Base-by-base conservation (phyloP, 23 red algal genomes). In the Gracilariopsis chorda region DNA sequence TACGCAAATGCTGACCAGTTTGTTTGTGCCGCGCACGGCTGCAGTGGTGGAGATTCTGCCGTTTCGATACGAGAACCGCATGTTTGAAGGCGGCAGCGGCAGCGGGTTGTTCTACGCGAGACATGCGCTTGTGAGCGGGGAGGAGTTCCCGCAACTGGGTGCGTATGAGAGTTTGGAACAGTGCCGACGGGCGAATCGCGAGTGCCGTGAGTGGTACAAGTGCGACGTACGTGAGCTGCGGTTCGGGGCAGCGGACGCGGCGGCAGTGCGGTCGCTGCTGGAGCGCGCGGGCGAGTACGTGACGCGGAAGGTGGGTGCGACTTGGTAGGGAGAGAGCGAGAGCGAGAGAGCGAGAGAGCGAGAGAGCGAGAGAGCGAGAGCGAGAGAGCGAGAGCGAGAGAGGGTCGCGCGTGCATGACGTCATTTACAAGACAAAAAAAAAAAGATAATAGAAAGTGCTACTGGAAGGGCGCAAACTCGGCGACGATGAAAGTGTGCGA, bases 31-130 rank as follows among this genome's bases (percentile, higher is more conserved):
- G 3, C 14, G 48, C 16, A 46, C 37, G 7, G 88, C 44, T 17
- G 53, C 41, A 19, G 29, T 92, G 1, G 78, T 92, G 4, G 88
- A 92, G 40, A 69, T 92, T n/a, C 84, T 92, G 16, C 88, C 88
- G 16, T 80, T 69, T 51, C 28, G 68, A 55, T 85, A 84, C 39
- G 34, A 10, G 37, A 83, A 94, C 82, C n/a, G 46, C 30, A n/a
- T 93, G 49, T 93, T 77, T 82, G 56, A 11, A 12, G 64, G 45
- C 42, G 90, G 80, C 17, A 73, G 80, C 58, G 82, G 78, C 29
- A 37, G 45, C 21, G 90, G 80, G 16, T 52, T 93, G 28, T 37
- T 36, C 24, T 92, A 92, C 80, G 39, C 17, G 76, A 33, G 45
- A 21, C 42, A 72, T 25, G n/a, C 37, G 21, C 33, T 92, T 12